Evolutionary conservation across 2,329 filamentous ascomycete species (phyloP), one percentile per base, ranked within the genome.

Genomic region (Cladophialophora chaetospira): DNA sequence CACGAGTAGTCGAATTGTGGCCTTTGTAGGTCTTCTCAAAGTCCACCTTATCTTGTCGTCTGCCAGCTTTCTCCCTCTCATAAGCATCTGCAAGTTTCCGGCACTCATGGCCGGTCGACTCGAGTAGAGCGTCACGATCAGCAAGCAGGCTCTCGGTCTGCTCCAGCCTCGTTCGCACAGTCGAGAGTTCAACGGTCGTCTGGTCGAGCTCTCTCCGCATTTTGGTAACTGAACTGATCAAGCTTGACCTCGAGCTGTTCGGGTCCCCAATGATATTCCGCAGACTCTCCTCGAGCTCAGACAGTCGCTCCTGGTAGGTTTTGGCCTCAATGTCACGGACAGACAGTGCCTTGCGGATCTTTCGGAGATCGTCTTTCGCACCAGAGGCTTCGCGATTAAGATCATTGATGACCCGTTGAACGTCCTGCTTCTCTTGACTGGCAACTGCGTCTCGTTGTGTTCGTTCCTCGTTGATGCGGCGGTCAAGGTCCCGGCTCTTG

Each of bases 61-160:
- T 91, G 19, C 84, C 84, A 63, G 89, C 83, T 11, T 91, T 86
- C 74, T 99, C 94, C 67, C 95, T 95, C 48, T 97, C 93, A 11
- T 97, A 85, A 51, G 96, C 80, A 63, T 97, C 93, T 1, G 86
- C 86, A 9, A 97, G 78, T 66, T 91, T 91, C 58, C 89, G 85
- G 52, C 86, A 88, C 71, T 99, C 94, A 19, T 97, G 82, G 2
- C 88, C 90, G 67, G 94, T 89, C 23, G 87, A 90, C 72, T 99
- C 94, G 8, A 99, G 83, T 4, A 97, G 80, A 2, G 86, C 82
- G 69, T 97, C 94, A 11, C 93, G 89, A 71, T 93, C 90, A 67
- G 92, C 91, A 68, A 99, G 87, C 64, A 96, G 82, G 52, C 88
- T 86, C 62, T 97, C 92, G 72, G 95, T 97, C 70, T 97, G 92